Conservation (phyloP, 106 monocot species). For the Dendrobium chrysotoxum region DNA sequence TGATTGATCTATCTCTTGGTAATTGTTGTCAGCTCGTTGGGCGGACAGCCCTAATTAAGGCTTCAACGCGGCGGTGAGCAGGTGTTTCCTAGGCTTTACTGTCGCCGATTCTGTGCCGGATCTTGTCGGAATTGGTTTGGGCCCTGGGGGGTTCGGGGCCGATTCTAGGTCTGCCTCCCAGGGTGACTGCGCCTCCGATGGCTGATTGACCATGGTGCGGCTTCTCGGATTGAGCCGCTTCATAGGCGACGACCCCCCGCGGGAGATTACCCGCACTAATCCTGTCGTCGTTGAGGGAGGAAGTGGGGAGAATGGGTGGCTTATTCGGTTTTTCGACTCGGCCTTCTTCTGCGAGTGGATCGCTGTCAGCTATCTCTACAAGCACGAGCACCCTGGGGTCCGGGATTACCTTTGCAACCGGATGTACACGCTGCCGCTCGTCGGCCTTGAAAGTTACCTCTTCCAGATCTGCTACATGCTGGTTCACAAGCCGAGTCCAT, state of each 20-base stretch:
- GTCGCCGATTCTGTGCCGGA: neutral
- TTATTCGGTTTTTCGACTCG: slow-evolving; percentile 96
- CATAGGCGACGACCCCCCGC: slow-evolving; percentile 55
- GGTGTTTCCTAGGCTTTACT: slow-evolving; percentile 13
- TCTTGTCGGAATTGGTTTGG: neutral
- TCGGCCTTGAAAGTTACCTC: slow-evolving; percentile 78
- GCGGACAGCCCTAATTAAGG: slow-evolving; percentile 22
- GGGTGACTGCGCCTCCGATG: slow-evolving; percentile 10
- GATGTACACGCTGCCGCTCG: slow-evolving; percentile 90
- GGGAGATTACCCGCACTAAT: slow-evolving; percentile 58
- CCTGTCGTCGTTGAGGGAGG: slow-evolving; percentile 25
- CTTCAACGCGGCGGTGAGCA: slow-evolving; percentile 3
- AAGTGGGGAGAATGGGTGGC: slow-evolving; percentile 88
- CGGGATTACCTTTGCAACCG: slow-evolving; percentile 98
- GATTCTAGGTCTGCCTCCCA: slow-evolving; percentile 8
- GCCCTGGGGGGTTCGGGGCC: neutral
- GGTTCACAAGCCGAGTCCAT: slow-evolving; percentile 91
- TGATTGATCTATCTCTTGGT: neutral
- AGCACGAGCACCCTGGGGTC: slow-evolving; percentile 88
- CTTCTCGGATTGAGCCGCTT: slow-evolving; percentile 65
- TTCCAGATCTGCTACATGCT: slow-evolving; percentile 99
- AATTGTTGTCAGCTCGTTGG: neutral
- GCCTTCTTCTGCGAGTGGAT: slow-evolving; percentile 99
- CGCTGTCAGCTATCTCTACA: slow-evolving; percentile 99
- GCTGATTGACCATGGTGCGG: slow-evolving; percentile 68